Evolutionary conservation across 73 alveolate species (phyloP).

Genomic region (Blepharisma stoltei): DNA sequence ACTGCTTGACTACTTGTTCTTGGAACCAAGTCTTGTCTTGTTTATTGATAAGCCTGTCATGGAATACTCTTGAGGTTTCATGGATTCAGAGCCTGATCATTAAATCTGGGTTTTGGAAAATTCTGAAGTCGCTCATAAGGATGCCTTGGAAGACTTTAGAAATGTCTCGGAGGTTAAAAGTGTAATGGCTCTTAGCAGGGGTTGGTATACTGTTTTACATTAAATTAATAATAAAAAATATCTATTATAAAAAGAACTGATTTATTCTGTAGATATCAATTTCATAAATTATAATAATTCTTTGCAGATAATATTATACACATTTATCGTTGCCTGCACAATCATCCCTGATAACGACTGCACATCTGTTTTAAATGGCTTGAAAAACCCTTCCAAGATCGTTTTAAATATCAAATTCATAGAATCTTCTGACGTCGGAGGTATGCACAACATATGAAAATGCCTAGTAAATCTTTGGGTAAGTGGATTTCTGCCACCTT

Average conservation of each 20-base stretch:
- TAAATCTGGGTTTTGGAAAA: slow-evolving; percentile 42
- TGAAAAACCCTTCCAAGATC: slow-evolving; percentile 10
- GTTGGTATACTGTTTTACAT: slow-evolving; percentile 95
- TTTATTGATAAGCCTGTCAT: slow-evolving; percentile 96
- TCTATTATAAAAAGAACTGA: not conserved
- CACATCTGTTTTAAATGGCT: slow-evolving; percentile 38
- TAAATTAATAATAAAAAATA: not conserved
- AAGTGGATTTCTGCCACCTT: slow-evolving; percentile 97
- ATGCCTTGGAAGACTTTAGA: slow-evolving; percentile 89
- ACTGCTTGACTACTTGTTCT: slow-evolving; percentile 65
- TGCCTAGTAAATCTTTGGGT: slow-evolving; percentile 99
- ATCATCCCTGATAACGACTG: slow-evolving; percentile 44
- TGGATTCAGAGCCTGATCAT: slow-evolving; percentile 95
- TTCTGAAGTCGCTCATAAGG: slow-evolving; percentile 49
- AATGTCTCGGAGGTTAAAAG: slow-evolving; percentile 97
- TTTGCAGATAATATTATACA: slow-evolving; percentile 37
- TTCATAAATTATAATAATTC: too few relatives aligned
- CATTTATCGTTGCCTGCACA: slow-evolving; percentile 44
- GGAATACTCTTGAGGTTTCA: slow-evolving; percentile 99
- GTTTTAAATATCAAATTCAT: not conserved
- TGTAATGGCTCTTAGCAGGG: slow-evolving; percentile 97
- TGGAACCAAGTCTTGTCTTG: slow-evolving; percentile 94
- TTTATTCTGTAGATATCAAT: too few relatives aligned
- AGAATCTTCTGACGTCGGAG: slow-evolving; percentile 78
- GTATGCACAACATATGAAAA: slow-evolving; percentile 86